These are phyloP conservation scores for Clavaria fumosa DNA, from an alignment of 768 basidiomycete genomes.

Conservation along the genomic window DNA sequence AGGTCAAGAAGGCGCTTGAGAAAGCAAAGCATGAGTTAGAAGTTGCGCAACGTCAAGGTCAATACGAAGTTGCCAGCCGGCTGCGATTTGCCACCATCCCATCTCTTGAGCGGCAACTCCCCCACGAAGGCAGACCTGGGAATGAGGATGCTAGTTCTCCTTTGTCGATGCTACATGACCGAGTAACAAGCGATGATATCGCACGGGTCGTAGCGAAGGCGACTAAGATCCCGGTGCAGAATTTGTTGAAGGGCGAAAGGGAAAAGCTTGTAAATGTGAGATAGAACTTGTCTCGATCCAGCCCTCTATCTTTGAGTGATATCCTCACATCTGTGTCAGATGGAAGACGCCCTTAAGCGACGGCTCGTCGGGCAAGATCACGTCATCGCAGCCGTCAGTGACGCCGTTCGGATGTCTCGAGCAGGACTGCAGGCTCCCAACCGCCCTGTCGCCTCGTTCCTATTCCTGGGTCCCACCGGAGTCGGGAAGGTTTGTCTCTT, in stretches of 20 bases:
- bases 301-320: no score
- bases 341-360: slow-evolving; percentile 65
- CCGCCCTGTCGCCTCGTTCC: slow-evolving; percentile 82
- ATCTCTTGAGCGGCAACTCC: slow-evolving; percentile 58
- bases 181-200: slow-evolving; percentile 83
- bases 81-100: slow-evolving; percentile 78
- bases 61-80: slow-evolving; percentile 71
- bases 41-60: slow-evolving; percentile 78
- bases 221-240: slow-evolving; percentile 85
- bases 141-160: slow-evolving; percentile 25
- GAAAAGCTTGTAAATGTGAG: slow-evolving; percentile 80
- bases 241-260: slow-evolving; percentile 74
- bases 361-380: slow-evolving; percentile 88
- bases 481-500: slow-evolving; percentile 50
- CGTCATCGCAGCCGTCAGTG: slow-evolving; percentile 70
- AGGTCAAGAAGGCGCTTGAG: slow-evolving; percentile 60
- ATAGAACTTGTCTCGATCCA: no score
- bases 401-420: slow-evolving; percentile 85
- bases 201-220: slow-evolving; percentile 76
- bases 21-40: slow-evolving; percentile 77
- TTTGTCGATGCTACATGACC: slow-evolving; percentile 73
- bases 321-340: no score
- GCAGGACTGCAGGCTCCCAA: slow-evolving; percentile 83
- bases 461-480: slow-evolving; percentile 82
- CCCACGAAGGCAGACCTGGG: slow-evolving; percentile 24